Conservation (phyloP, 257 asterid species). For the Euphrasia confusa region DNA sequence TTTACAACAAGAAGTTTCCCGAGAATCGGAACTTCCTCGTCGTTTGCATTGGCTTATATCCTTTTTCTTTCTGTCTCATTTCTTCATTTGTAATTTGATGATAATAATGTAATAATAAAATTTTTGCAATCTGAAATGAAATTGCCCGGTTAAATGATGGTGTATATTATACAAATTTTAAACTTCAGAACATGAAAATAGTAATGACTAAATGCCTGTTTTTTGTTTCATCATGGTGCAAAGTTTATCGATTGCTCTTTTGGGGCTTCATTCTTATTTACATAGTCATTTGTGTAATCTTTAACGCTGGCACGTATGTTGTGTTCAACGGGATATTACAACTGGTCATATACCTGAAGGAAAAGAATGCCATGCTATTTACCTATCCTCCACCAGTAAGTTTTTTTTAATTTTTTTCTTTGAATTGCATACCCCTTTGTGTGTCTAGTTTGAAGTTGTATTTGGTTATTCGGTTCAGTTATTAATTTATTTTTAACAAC, state of each 20-base stretch:
- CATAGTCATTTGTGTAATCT: constrained; percentile 33
- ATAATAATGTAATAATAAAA: not conserved
- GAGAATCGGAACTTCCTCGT: constrained; percentile 78
- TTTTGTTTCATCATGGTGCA: not conserved
- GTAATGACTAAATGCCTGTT: not conserved
- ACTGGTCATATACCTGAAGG: constrained; percentile 62
- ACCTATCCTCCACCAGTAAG: constrained; percentile 91
- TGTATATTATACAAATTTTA: not conserved
- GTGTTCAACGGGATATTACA: constrained; percentile 71
- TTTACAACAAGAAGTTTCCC: constrained; percentile 87
- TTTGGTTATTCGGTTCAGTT: not conserved
- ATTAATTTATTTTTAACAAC: no score
- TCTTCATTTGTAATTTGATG: not conserved
- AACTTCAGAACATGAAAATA: not conserved
- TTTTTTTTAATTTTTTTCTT: constrained; percentile 10
- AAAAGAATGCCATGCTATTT: constrained; percentile 78
- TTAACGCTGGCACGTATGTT: constrained; percentile 87
- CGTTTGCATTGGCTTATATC: constrained; percentile 87
- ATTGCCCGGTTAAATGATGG: no score
- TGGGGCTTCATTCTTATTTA: constrained; percentile 5
- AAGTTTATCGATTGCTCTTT: not conserved
- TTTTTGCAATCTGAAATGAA: not conserved
- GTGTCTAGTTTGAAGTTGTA: not conserved
- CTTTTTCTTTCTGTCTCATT: constrained; percentile 37
- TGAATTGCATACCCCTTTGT: constrained; percentile 6